Percentiles rank a stretch among this genome's conserved stretches.
phyloP scores from a whole-genome alignment of 2,329 filamentous ascomycete species.

The Apiospora marii region DNA sequence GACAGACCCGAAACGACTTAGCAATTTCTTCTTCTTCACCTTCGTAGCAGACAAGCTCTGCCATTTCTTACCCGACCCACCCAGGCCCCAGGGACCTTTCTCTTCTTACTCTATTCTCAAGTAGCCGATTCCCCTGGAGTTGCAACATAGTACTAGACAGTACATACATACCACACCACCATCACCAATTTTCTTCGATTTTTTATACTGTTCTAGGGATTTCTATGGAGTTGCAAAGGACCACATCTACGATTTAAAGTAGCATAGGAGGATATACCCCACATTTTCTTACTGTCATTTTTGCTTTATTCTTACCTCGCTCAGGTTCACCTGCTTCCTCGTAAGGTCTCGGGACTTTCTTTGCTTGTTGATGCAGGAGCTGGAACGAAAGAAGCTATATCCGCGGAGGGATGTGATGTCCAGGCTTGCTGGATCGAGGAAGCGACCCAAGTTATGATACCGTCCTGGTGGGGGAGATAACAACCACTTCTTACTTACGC shows the following conservation, averaged over 20 bases:
- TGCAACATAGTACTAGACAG: constrained; percentile 6
- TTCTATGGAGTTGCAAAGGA: constrained; percentile 24
- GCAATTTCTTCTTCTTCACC: background rate
- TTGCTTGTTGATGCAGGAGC: background rate
- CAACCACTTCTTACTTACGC: background rate
- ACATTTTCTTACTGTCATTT: constrained; percentile 27
- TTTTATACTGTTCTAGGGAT: constrained; percentile 12
- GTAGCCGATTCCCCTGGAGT: background rate
- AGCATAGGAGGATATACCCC: constrained; percentile 31
- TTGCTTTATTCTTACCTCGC: background rate
- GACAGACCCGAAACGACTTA: constrained; percentile 14
- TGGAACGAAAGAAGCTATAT: constrained; percentile 15
- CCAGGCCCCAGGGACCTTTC: background rate
- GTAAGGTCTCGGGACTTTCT: constrained; percentile 3
- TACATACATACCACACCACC: background rate
- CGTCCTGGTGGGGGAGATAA: background rate
- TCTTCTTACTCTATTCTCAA: background rate
- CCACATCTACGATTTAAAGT: constrained; percentile 3
- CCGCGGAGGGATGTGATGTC: background rate
- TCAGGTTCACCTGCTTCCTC: background rate
- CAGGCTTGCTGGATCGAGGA: constrained; percentile 10
- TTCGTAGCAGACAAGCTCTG: background rate
- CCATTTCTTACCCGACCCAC: background rate
- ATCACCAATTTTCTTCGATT: background rate
- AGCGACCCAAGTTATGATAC: background rate